Evolutionary conservation across 169 alveolate species (phyloP).

Genomic region (Prorocentrum cordatum): DNA sequence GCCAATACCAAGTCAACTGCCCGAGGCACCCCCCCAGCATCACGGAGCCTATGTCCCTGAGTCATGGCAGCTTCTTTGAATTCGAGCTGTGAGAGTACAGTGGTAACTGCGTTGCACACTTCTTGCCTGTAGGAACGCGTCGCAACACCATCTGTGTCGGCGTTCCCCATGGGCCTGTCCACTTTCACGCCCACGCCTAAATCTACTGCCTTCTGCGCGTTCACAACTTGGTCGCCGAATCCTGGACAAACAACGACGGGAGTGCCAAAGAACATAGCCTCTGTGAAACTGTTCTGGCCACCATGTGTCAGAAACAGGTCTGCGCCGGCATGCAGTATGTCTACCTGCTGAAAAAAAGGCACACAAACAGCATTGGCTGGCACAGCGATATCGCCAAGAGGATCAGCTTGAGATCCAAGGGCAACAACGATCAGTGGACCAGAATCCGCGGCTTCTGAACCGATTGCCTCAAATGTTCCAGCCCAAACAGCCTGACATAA

Average conservation of each 20-base stretch:
- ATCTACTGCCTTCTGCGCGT: constrained; percentile 1
- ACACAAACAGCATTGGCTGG: constrained; percentile 5
- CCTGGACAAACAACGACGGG: constrained; percentile 38
- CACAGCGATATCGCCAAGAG: not conserved
- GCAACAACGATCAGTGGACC: too few species aligned
- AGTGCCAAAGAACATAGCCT: constrained; percentile 10
- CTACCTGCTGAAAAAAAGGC: constrained; percentile 16
- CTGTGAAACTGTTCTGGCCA: constrained; percentile 57
- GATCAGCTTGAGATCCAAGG: constrained; percentile 24
- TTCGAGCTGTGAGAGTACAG: too few species aligned
- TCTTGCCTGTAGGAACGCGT: too few species aligned
- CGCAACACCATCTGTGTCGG: too few species aligned
- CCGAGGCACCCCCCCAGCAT: too few species aligned
- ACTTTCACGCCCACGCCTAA: not conserved
- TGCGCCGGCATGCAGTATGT: not conserved
- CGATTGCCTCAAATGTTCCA: too few species aligned
- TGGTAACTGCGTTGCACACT: too few species aligned
- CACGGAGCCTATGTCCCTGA: too few species aligned
- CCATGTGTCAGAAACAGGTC: constrained; percentile 39
- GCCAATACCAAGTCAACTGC: too few species aligned
- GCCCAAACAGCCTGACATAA: too few species aligned
- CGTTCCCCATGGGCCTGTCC: constrained; percentile 24
- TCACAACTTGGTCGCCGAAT: constrained; percentile 38
- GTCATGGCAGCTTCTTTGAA: too few species aligned
- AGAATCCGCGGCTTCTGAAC: too few species aligned